Percentiles rank a stretch among this genome's conserved stretches.
phyloP scores from a whole-genome alignment of 2,329 filamentous ascomycete genomes.

The Fusarium pseudograminearum region DNA sequence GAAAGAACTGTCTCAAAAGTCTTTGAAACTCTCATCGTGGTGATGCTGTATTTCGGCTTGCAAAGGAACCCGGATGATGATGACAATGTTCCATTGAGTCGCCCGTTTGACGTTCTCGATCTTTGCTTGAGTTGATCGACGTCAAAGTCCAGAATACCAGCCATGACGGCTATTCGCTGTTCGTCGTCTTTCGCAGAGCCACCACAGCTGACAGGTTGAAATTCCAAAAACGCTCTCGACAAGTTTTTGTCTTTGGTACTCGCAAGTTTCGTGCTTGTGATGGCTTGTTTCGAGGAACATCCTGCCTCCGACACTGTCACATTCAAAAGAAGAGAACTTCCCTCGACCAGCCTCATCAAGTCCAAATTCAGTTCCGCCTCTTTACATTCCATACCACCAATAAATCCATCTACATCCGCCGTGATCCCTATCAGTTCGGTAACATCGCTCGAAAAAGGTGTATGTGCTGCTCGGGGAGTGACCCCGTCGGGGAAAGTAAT shows the following conservation, averaged over 20 bases:
- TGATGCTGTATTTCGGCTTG: conserved; percentile 40
- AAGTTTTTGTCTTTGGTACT: conserved; percentile 26
- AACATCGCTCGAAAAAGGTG: conserved; percentile 49
- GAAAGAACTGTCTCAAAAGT: conserved; percentile 32
- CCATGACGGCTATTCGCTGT: conserved; percentile 43
- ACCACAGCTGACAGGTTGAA: conserved; percentile 38
- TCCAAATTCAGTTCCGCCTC: conserved; percentile 44
- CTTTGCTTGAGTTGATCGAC: conserved; percentile 30
- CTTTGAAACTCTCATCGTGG: conserved; percentile 35
- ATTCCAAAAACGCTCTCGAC: conserved; percentile 30
- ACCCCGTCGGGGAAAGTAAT: conserved; percentile 51
- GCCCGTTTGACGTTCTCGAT: conserved; percentile 22
- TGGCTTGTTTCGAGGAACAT: conserved; percentile 38
- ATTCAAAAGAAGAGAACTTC: conserved; percentile 44
- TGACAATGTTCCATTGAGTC: conserved; percentile 24
- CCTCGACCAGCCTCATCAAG: conserved; percentile 37
- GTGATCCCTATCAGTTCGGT: conserved; percentile 44
- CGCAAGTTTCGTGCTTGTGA: conserved; percentile 35
- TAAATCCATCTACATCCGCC: conserved; percentile 53
- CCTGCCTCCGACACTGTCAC: conserved; percentile 45
- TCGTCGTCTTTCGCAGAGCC: conserved; percentile 31
- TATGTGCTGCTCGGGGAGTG: conserved; percentile 52
- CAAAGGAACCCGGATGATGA: conserved; percentile 40
- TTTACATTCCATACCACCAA: conserved; percentile 50
- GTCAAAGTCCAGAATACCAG: conserved; percentile 37